phyloP scores from a whole-genome alignment of 495 filamentous ascomycete species.

The Neurospora sp. region DNA sequence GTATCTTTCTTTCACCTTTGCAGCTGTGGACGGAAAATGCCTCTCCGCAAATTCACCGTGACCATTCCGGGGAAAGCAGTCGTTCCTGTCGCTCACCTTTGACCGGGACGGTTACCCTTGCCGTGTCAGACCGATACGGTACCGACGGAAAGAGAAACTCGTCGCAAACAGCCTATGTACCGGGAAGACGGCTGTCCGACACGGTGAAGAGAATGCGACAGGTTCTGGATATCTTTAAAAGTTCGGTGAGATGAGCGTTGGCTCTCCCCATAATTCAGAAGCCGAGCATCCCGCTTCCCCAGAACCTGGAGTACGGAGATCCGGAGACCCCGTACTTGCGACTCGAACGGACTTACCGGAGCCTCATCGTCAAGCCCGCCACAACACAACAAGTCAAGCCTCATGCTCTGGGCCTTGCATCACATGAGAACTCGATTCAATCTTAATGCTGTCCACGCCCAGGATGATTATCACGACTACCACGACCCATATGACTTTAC shows the following conservation, averaged over 20 bases:
- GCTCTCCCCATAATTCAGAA: background rate
- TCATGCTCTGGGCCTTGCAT: background rate
- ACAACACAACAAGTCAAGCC: background rate
- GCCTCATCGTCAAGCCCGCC: background rate
- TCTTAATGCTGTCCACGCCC: background rate
- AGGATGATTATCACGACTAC: background rate
- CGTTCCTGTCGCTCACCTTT: background rate
- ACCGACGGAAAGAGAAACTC: background rate
- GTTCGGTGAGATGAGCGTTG: background rate
- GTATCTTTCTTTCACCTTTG: background rate
- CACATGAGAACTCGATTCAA: background rate
- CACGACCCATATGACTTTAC: background rate
- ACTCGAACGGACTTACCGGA: background rate
- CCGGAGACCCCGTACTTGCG: background rate
- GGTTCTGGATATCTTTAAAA: background rate
- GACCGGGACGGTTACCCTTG: background rate
- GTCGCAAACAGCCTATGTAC: background rate
- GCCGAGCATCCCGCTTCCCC: background rate
- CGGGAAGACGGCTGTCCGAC: background rate
- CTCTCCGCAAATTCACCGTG: background rate
- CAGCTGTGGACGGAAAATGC: background rate
- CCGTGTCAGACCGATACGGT: background rate
- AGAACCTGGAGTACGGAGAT: background rate
- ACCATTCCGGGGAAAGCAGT: background rate
- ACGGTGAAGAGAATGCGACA: background rate